phyloP scores from a whole-genome alignment of 192 early-diverging fungal genomes.

The Entomortierella parvispora region DNA sequence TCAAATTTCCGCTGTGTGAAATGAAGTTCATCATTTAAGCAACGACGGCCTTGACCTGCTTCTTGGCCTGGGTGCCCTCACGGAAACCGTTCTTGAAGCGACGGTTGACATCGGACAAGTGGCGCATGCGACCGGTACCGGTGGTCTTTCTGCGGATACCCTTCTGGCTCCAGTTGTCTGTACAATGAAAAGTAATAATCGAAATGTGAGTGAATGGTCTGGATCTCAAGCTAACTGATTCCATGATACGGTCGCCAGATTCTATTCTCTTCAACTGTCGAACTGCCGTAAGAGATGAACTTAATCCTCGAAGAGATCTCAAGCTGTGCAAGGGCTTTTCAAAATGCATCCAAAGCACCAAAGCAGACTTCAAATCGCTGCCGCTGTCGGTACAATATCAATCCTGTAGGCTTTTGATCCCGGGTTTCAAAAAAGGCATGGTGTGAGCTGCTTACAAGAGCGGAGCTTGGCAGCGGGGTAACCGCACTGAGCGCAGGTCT shows the following conservation, averaged over 20 bases:
- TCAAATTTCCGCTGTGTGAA: too few species aligned
- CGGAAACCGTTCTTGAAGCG: conserved; percentile 99
- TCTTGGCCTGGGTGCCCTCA: conserved; percentile 69
- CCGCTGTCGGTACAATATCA: too few species aligned
- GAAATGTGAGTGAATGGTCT: too few species aligned
- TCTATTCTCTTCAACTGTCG: too few species aligned
- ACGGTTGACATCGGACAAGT: conserved; percentile 92
- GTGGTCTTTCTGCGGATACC: conserved; percentile 98
- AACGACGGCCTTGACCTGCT: conserved; percentile 48
- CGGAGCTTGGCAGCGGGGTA: conserved; percentile 99
- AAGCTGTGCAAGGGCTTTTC: too few species aligned
- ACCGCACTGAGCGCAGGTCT: conserved; percentile 99
- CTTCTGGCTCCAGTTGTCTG: conserved; percentile 97
- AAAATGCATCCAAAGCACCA: too few species aligned
- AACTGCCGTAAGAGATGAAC: conserved; percentile 10
- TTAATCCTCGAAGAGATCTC: too few species aligned
- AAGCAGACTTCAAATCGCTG: too few species aligned
- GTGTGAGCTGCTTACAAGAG: conserved; percentile 71
- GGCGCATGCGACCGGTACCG: conserved; percentile 97
- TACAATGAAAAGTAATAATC: conserved; percentile 1
- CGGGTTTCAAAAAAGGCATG: background rate
- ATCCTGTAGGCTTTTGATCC: background rate
- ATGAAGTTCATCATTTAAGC: conserved; percentile 15
- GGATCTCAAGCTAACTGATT: too few species aligned
- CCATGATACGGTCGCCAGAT: too few species aligned